Evolutionary conservation across 2,329 filamentous ascomycete genomes (phyloP).

Genomic region (Calonectria pseudoreteaudii): DNA sequence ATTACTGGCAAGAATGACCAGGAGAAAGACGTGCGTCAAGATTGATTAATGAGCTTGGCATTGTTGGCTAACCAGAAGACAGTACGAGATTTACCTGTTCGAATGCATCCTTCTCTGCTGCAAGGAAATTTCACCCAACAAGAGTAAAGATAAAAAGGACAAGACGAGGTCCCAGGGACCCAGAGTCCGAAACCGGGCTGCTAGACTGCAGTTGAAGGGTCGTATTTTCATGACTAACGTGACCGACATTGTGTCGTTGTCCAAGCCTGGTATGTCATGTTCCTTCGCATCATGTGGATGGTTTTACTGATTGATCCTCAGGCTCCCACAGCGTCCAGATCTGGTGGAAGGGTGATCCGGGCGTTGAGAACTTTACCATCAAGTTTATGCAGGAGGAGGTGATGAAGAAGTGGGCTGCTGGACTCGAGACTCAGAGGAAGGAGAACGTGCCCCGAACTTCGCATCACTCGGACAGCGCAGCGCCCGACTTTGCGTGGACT

Average conservation of each 20-base stretch:
- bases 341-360: conserved; percentile 97
- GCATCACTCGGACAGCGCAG: conserved; percentile 59
- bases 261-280: conserved; percentile 80
- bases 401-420: conserved; percentile 91
- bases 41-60: conserved; percentile 40
- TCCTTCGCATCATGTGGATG: background rate
- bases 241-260: conserved; percentile 88
- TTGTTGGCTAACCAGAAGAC: conserved; percentile 30
- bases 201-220: conserved; percentile 93
- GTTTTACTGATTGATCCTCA: conserved; percentile 53
- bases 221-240: conserved; percentile 99
- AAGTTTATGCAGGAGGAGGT: conserved; percentile 91
- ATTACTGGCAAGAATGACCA: conserved; percentile 90
- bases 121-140: conserved; percentile 91
- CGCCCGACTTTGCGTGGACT: conserved; percentile 86
- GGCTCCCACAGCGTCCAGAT: conserved; percentile 96
- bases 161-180: conserved; percentile 67
- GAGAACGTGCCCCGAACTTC: conserved; percentile 64
- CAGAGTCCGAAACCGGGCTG: conserved; percentile 73
- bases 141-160: conserved; percentile 82
- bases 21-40: conserved; percentile 81
- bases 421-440: conserved; percentile 82
- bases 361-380: conserved; percentile 96
- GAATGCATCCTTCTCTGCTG: conserved; percentile 95
- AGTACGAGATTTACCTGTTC: conserved; percentile 99